phyloP scores from a whole-genome alignment of 2,329 filamentous ascomycete species.

The Penicillium rolfsii region DNA sequence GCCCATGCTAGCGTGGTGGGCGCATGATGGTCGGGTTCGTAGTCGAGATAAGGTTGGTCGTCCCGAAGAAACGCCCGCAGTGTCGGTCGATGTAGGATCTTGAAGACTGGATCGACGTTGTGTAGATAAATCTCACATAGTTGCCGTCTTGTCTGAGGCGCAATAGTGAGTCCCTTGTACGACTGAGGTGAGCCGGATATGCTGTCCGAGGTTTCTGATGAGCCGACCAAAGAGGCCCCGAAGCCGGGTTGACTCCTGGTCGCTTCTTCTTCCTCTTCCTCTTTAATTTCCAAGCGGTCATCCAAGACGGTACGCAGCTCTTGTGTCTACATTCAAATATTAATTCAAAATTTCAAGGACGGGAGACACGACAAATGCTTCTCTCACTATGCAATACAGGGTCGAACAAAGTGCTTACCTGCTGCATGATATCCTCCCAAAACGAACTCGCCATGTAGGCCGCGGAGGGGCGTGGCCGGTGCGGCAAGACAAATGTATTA shows the following conservation, averaged over 20 bases:
- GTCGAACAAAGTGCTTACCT: conserved; percentile 23
- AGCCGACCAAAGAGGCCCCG: conserved; percentile 21
- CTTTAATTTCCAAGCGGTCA: conserved; percentile 23
- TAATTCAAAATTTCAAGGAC: background rate
- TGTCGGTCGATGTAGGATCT: conserved; percentile 37
- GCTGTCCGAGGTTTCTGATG: conserved; percentile 25
- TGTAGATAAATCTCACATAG: conserved; percentile 33
- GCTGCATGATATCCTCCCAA: conserved; percentile 33
- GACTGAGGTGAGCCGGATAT: conserved; percentile 15
- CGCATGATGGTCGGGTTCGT: conserved; percentile 32
- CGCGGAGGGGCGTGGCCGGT: conserved; percentile 20
- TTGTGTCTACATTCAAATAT: conserved; percentile 16
- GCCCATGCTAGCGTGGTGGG: conserved; percentile 32
- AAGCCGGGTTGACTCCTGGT: conserved; percentile 12
- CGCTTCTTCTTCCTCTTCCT: conserved; percentile 13
- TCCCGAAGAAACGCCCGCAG: conserved; percentile 32
- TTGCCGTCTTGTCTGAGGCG: conserved; percentile 19
- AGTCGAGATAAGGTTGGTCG: conserved; percentile 35
- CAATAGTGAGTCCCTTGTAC: conserved; percentile 10
- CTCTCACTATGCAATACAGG: background rate
- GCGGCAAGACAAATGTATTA: conserved; percentile 4
- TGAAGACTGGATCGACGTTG: conserved; percentile 39
- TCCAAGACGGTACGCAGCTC: conserved; percentile 29
- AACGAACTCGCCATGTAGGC: conserved; percentile 30
- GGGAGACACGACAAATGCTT: background rate